Evolutionary conservation across 495 filamentous ascomycete genomes (phyloP).

Genomic region (Neurospora sublineolata): DNA sequence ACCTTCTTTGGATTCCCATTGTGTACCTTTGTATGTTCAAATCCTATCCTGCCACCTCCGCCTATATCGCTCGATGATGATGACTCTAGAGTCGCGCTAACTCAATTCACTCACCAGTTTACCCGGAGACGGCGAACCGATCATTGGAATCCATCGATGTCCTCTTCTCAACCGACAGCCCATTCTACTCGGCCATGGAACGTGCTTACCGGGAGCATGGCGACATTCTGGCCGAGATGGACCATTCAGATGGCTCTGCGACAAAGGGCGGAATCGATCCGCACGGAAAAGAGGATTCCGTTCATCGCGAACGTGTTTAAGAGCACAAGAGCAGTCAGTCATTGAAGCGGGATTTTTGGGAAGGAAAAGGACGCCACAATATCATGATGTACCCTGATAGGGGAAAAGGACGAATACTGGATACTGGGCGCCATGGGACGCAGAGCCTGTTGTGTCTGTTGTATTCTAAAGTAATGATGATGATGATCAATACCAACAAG

Average conservation of each 20-base stretch:
- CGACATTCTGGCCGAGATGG: background rate
- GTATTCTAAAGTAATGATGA: background rate
- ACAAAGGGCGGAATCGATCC: background rate
- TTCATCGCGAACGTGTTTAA: background rate
- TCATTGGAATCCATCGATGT: conserved; percentile 63
- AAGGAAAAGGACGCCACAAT: background rate
- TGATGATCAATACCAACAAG: background rate
- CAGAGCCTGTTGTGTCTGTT: background rate
- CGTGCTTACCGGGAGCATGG: conserved; percentile 7
- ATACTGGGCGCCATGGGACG: background rate
- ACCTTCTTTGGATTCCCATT: conserved; percentile 8
- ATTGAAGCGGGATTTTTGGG: background rate
- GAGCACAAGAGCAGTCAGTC: background rate
- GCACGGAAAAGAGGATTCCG: background rate
- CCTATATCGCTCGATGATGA: background rate
- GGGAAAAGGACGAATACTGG: background rate
- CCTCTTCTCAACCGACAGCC: conserved; percentile 38
- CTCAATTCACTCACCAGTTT: conserved; percentile 26
- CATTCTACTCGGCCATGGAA: conserved; percentile 11
- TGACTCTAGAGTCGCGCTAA: conserved; percentile 3
- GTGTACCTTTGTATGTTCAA: conserved; percentile 8
- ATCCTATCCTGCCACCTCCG: background rate
- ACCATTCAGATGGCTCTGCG: background rate
- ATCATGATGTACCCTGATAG: background rate
- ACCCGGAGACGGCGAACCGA: conserved; percentile 60